Evolutionary conservation across 192 early-diverging fungal species (phyloP).

Genomic region (Gigaspora rosea): DNA sequence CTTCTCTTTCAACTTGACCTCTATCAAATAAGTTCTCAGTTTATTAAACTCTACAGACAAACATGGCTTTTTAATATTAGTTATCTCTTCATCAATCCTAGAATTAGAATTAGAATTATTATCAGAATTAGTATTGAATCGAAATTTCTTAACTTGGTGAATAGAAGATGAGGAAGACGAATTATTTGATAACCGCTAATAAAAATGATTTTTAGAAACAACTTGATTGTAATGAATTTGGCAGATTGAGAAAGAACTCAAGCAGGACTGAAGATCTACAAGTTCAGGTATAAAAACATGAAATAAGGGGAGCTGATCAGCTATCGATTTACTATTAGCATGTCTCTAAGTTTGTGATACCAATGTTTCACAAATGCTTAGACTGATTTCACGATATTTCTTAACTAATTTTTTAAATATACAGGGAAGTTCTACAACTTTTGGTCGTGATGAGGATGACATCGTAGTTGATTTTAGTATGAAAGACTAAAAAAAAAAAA

Average conservation of each 20-base stretch:
- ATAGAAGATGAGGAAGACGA: too few relatives aligned
- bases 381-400: too few relatives aligned
- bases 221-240: constrained; percentile 5
- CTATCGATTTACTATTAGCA: constrained; percentile 2
- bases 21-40: background rate
- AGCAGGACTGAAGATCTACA: background rate
- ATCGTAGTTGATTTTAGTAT: too few relatives aligned
- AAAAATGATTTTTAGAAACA: background rate
- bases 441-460: too few relatives aligned
- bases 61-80: too few relatives aligned
- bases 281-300: background rate
- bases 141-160: background rate
- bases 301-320: background rate
- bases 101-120: background rate
- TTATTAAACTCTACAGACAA: background rate
- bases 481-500: too few relatives aligned
- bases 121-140: background rate
- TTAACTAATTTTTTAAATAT: too few relatives aligned
- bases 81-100: background rate
- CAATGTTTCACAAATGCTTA: too few relatives aligned
- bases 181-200: background rate
- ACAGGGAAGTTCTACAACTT: too few relatives aligned
- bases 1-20: background rate
- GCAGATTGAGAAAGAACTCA: background rate
- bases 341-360: background rate